Percentiles rank a stretch among this genome's conserved stretches.
Evolutionary conservation across 495 filamentous ascomycete genomes (phyloP).

Genomic region (Tuber borchii): DNA sequence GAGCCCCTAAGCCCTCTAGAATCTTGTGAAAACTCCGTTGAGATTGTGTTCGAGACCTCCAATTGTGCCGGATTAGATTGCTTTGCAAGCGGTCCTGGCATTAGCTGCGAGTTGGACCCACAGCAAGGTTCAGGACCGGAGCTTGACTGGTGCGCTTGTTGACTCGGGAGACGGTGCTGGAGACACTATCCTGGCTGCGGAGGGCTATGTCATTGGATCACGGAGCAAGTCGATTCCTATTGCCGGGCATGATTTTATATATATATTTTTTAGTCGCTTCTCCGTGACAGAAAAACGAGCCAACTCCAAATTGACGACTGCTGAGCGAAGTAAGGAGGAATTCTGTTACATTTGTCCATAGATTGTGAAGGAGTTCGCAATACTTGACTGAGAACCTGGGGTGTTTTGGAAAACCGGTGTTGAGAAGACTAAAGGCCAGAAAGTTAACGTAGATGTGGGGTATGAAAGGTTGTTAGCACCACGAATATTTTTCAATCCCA

Average conservation of each 20-base stretch:
- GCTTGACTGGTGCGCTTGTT: slow-evolving; percentile 90
- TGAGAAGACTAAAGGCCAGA: slow-evolving; percentile 72
- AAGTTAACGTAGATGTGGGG: slow-evolving; percentile 79
- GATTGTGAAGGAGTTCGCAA: slow-evolving; percentile 93
- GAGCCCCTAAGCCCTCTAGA: slow-evolving; percentile 95
- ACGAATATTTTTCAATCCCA: slow-evolving; percentile 99
- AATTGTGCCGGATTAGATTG: slow-evolving; percentile 98
- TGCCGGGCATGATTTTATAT: slow-evolving; percentile 93
- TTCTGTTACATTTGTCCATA: slow-evolving; percentile 97
- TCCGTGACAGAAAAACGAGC: slow-evolving; percentile 94
- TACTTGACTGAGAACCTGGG: slow-evolving; percentile 84
- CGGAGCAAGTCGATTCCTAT: slow-evolving; percentile 98
- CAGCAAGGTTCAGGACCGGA: slow-evolving; percentile 91
- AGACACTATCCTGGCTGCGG: slow-evolving; percentile 95
- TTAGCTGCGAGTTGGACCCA: slow-evolving; percentile 97
- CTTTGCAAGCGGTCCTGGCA: slow-evolving; percentile 95
- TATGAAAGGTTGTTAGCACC: slow-evolving; percentile 92
- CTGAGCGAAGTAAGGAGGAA: slow-evolving; percentile 94
- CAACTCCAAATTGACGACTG: slow-evolving; percentile 92
- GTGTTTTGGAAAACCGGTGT: slow-evolving; percentile 84
- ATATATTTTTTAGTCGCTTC: slow-evolving; percentile 91
- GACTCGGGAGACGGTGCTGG: slow-evolving; percentile 97
- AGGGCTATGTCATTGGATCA: slow-evolving; percentile 96
- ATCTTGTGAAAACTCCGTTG: slow-evolving; percentile 96
- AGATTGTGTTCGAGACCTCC: slow-evolving; percentile 99